Percentiles rank a stretch among this genome's conserved stretches.
These are phyloP conservation scores for Ophiobolus disseminans DNA, from an alignment of 2,329 filamentous ascomycete species.

Conservation along the genomic window DNA sequence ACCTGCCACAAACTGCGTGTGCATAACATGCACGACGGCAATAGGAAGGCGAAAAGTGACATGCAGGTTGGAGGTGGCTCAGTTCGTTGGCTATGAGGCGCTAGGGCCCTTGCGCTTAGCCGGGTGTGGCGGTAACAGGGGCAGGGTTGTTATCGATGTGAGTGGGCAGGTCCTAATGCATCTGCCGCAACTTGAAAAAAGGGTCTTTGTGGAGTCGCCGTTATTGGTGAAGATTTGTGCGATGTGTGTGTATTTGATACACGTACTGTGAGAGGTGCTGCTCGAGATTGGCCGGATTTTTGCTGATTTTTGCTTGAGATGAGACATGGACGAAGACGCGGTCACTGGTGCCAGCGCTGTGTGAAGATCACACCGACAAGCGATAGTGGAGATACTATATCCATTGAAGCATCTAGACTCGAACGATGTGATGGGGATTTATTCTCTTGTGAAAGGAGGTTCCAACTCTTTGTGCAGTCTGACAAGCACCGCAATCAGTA, in stretches of 20 bases:
- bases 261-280: constrained; percentile 4
- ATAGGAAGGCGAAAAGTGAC: constrained; percentile 5
- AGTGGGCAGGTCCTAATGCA: constrained; percentile 17
- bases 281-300: constrained; percentile 1
- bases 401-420: background rate
- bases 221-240: constrained; percentile 6
- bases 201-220: constrained; percentile 6
- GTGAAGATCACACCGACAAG: background rate
- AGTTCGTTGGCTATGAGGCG: constrained; percentile 16
- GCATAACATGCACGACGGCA: constrained; percentile 7
- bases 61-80: constrained; percentile 15
- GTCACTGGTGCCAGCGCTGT: background rate
- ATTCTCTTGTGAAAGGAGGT: too few species aligned
- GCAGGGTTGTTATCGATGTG: constrained; percentile 13
- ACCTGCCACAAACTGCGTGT: constrained; percentile 11
- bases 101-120: constrained; percentile 11
- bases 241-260: background rate
- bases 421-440: background rate
- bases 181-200: constrained; percentile 6
- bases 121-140: constrained; percentile 12
- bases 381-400: background rate
- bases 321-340: background rate
- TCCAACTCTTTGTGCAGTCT: too few species aligned
- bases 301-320: background rate
- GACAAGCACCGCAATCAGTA: background rate